A percentile compares a stretch with the other conserved stretches of the same genome.
Evolutionary conservation across 495 filamentous ascomycete genomes (phyloP).

Genomic region (Penicillium bialowiezense): DNA sequence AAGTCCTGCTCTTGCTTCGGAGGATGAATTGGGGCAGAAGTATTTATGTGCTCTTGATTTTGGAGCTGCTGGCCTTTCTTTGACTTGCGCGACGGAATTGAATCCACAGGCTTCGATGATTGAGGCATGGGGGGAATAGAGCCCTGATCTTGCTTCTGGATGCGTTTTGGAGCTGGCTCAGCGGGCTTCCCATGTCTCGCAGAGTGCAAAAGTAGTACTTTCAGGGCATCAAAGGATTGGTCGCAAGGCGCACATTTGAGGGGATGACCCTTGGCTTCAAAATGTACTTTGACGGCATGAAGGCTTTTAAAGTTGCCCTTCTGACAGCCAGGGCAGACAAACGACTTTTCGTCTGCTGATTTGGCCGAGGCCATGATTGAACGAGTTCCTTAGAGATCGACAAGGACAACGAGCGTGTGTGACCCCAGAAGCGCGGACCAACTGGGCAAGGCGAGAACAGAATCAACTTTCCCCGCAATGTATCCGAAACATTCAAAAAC

Average conservation of each 20-base stretch:
- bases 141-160: not conserved
- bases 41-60: too few species aligned
- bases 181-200: not conserved
- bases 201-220: not conserved
- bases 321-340: conserved; percentile 7
- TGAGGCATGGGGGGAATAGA: not conserved
- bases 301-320: conserved; percentile 4
- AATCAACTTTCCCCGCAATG: too few species aligned
- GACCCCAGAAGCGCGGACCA: not conserved
- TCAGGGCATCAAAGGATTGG: not conserved
- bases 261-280: conserved; percentile 4
- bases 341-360: not conserved
- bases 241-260: conserved; percentile 2
- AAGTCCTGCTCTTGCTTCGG: too few species aligned
- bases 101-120: not conserved
- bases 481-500: too few species aligned
- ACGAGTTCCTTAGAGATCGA: too few species aligned
- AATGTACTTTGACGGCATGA: conserved; percentile 6
- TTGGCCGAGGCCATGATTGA: not conserved
- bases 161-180: not conserved
- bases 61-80: not conserved
- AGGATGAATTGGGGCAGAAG: too few species aligned
- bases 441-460: too few species aligned
- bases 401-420: not conserved
- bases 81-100: not conserved